phyloP scores from a whole-genome alignment of 2,329 filamentous ascomycete species.

The Cytospora mali region DNA sequence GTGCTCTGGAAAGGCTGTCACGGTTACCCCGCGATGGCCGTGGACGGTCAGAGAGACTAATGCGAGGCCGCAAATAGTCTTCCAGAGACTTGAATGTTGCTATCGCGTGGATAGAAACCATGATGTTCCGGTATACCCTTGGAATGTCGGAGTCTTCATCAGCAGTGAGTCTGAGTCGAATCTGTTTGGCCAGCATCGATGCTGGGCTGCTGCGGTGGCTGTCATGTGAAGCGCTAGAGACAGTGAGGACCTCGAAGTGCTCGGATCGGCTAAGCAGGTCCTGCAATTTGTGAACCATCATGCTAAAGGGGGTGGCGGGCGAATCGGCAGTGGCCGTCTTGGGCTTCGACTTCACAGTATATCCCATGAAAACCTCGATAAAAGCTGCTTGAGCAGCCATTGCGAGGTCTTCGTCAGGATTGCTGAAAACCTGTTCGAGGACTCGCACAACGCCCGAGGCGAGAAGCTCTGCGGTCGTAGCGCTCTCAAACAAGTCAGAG shows the following conservation, averaged over 20 bases:
- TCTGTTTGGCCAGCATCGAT: slow-evolving; percentile 95
- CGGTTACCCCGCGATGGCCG: slow-evolving; percentile 56
- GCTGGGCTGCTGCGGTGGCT: slow-evolving; percentile 80
- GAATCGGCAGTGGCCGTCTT: slow-evolving; percentile 68
- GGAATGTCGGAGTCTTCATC: slow-evolving; percentile 92
- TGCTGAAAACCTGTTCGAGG: slow-evolving; percentile 79
- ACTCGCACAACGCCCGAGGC: slow-evolving; percentile 87
- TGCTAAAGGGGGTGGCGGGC: slow-evolving; percentile 81
- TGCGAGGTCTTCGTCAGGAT: slow-evolving; percentile 62
- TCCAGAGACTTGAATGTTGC: slow-evolving; percentile 96
- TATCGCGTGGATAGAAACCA: slow-evolving; percentile 98
- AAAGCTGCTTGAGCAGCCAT: slow-evolving; percentile 79
- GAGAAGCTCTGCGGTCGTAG: slow-evolving; percentile 92
- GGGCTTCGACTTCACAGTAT: slow-evolving; percentile 64
- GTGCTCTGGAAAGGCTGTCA: slow-evolving; percentile 65
- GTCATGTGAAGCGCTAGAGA: slow-evolving; percentile 75
- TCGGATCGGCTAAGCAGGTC: slow-evolving; percentile 95
- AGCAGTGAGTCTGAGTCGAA: slow-evolving; percentile 83
- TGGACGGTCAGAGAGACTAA: slow-evolving; percentile 73
- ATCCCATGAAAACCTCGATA: slow-evolving; percentile 88
- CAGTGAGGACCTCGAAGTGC: slow-evolving; percentile 96
- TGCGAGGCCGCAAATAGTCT: slow-evolving; percentile 90
- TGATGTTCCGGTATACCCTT: slow-evolving; percentile 84
- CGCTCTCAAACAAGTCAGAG: slow-evolving; percentile 84
- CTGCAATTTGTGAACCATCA: slow-evolving; percentile 91